A percentile compares a stretch with the other conserved stretches of the same genome.
Conservation (phyloP, 805 yeast species). For the Candida suzukii region DNA sequence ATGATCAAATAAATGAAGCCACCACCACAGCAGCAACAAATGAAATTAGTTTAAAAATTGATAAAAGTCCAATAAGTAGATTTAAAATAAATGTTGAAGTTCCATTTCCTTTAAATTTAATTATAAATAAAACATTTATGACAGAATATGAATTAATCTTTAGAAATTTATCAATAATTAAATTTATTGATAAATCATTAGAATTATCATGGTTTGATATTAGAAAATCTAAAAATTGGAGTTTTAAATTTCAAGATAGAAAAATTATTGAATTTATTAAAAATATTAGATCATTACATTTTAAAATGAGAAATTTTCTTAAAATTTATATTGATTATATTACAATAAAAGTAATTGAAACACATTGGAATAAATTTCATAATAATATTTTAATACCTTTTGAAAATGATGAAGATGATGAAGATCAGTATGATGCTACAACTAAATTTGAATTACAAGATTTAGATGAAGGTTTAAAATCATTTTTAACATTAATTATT, state of each 20-base stretch:
- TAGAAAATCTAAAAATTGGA: constrained; percentile 62
- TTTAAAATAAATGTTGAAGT: constrained; percentile 51
- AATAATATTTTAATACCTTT: constrained; percentile 17
- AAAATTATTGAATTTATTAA: constrained; percentile 47
- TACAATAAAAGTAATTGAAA: constrained; percentile 51
- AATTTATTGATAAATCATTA: constrained; percentile 51
- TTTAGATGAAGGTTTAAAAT: constrained; percentile 40
- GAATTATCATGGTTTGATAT: constrained; percentile 70
- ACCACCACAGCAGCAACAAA: constrained; percentile 13
- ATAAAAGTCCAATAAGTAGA: constrained; percentile 39
- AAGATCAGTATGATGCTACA: no score
- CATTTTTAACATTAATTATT: constrained; percentile 54
- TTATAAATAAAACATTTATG: constrained; percentile 62
- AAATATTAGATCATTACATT: constrained; percentile 47
- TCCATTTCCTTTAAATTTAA: constrained; percentile 82
- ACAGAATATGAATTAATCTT: constrained; percentile 76
- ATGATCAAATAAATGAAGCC: not conserved
- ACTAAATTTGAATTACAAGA: constrained; percentile 28
- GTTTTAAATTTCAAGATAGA: constrained; percentile 33
- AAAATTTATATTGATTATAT: constrained; percentile 49
- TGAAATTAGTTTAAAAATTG: constrained; percentile 24
- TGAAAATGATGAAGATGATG: constrained; percentile 5
- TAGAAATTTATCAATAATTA: constrained; percentile 60
- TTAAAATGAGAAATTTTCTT: constrained; percentile 49
- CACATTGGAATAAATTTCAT: constrained; percentile 43